A percentile compares a stretch with the other conserved stretches of the same genome.
Conservation (phyloP, 2,329 filamentous ascomycete genomes). For the Hymenoscyphus linearis region DNA sequence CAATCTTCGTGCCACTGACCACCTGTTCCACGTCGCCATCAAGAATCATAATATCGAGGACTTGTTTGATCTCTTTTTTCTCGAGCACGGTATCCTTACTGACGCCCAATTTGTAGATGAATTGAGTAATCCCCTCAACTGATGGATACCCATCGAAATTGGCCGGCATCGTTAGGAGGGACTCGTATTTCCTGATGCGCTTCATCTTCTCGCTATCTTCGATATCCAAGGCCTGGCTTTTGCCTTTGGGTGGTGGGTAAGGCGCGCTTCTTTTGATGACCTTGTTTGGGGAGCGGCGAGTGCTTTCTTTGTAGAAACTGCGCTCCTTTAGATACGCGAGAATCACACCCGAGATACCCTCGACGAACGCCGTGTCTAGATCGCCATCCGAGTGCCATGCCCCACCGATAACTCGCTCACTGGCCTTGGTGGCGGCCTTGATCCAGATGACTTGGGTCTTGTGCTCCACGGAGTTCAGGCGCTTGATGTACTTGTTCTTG, state of each 20-base stretch:
- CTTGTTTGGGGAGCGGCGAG: constrained; percentile 48
- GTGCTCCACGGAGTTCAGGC: constrained; percentile 84
- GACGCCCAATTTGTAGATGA: constrained; percentile 50
- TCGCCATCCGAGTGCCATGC: constrained; percentile 92
- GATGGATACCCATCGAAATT: constrained; percentile 78
- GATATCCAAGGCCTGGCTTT: constrained; percentile 8
- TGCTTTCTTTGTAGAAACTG: constrained; percentile 53
- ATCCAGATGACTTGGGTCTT: constrained; percentile 96
- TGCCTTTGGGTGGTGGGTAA: constrained; percentile 34
- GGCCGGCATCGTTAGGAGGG: constrained; percentile 47
- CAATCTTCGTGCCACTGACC: constrained; percentile 22
- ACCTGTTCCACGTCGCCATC: constrained; percentile 76
- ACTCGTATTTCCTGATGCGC: constrained; percentile 11
- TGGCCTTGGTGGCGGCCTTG: constrained; percentile 75
- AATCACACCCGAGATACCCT: constrained; percentile 66
- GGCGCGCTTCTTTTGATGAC: constrained; percentile 39
- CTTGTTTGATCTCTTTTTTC: constrained; percentile 74
- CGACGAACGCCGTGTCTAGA: constrained; percentile 83
- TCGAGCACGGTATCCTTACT: constrained; percentile 50
- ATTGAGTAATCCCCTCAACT: constrained; percentile 67
- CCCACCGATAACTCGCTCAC: constrained; percentile 86
- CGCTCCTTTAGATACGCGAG: constrained; percentile 66
- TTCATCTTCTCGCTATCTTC: constrained; percentile 17
- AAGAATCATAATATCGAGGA: constrained; percentile 83
- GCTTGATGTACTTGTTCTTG: constrained; percentile 68